Evolutionary conservation across 306 rosid species (phyloP).

Genomic region (Castanea crenata): DNA sequence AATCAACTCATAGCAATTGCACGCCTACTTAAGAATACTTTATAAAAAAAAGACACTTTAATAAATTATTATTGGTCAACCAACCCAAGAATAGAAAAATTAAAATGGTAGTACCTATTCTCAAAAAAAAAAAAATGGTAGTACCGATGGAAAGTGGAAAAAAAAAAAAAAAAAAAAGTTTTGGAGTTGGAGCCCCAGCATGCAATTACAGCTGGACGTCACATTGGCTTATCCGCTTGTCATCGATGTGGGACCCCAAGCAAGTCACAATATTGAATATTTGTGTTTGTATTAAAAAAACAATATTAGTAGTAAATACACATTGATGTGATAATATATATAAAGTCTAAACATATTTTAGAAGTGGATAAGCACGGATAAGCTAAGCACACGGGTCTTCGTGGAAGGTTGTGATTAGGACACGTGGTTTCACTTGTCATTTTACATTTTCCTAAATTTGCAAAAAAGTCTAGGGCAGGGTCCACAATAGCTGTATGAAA

Average conservation of each 20-base stretch:
- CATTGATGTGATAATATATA: no score
- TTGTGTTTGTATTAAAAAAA: no score
- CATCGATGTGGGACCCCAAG: neutral
- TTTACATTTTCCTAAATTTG: neutral
- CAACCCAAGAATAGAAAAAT: no score
- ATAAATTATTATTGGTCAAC: no score
- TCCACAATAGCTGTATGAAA: no score
- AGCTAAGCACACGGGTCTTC: neutral
- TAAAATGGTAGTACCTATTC: no score
- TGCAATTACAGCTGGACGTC: constrained; percentile 29
- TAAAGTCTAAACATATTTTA: neutral
- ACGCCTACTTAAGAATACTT: no score
- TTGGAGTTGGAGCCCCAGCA: constrained; percentile 17
- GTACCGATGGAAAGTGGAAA: neutral
- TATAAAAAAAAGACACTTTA: no score
- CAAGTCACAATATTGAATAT: no score
- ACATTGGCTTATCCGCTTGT: constrained; percentile 21
- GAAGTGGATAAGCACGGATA: neutral
- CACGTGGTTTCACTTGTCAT: neutral
- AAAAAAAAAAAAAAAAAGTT: neutral
- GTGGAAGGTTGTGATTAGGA: neutral
- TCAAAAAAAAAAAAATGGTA: no score
- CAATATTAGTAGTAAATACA: no score
- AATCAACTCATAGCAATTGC: no score
- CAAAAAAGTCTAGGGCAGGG: neutral